Base-by-base conservation (phyloP, 2,329 filamentous ascomycete genomes). In the Mycocentrospora acerina region DNA sequence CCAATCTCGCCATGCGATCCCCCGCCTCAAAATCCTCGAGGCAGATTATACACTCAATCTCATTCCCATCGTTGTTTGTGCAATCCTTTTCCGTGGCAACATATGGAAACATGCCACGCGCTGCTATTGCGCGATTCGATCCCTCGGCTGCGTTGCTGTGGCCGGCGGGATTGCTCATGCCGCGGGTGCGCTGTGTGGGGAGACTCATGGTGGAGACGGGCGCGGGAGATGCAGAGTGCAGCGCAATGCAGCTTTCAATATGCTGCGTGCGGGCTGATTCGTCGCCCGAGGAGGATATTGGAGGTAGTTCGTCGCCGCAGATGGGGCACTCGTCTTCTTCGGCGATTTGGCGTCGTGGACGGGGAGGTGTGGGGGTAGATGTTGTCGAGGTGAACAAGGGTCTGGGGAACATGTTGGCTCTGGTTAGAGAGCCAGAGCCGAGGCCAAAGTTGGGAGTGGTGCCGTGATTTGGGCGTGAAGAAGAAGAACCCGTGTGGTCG, bases 311-410 rank as follows among this genome's bases (percentile, higher is more conserved):
- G 25, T 73, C 69, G 56, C 87, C 85, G 54, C 87, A 91, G 29
- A 90, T 78, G 1, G 86, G 86, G 46, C 87, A 91, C 55, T 88
- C 84, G 59, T 90, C 86, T 58, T 90, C 86, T 60, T 90, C 87
- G 2, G 62, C 52, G 10, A 74, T 61, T 35, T 64, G 53, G 15
- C 57, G 51, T 14, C 59, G 40, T 4, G 55, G 59, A 1, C 50
- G 51, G 13, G 49, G 39, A 48, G 48, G 10, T 42, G 32, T 3
- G 50, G 36, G n/a, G 40, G 38, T 2, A 42, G 36, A 10, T 24
- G 53, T 34, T 2, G 48, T 37, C 16, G 48, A 40, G 16, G 52
- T 32, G 26, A 43, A 51, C 8, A 46, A 40, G 2, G 40, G 37
- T n/a, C 48, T 44, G 12, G 50, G 43, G 24, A 53, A 52, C 34